Base-by-base conservation (phyloP, 768 basidiomycete genomes). In the Boletus subcaerulescens region DNA sequence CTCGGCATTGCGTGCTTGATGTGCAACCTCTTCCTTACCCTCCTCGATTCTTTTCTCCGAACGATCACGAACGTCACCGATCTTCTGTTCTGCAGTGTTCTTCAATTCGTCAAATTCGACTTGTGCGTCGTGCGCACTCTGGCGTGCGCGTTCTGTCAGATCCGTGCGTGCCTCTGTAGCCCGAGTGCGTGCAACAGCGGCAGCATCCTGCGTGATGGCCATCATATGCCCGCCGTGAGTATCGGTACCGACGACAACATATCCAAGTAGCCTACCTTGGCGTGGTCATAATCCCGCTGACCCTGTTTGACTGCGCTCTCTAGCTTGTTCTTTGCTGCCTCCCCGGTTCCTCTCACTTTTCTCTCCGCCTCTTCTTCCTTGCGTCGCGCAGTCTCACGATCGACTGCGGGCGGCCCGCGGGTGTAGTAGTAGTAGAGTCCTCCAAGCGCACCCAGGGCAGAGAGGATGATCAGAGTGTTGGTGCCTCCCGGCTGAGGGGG, bases 361-460 rank as follows among this genome's bases (percentile, higher is more conserved):
- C 52, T 57, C 43, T 66, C 68, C 17, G 63, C 29, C 26, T 69
- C 69, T 49, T 69, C 74, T 60, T 75, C 73, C n/a, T 69, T 67
- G 14, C 58, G 64, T 44, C 69, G 60, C n/a, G 62, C 67, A 17
- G 43, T 40, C 42, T 65, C 63, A 20, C 59, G 63, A 43, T 65
- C 56, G 32, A 65, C 50, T 1, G 56, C 61, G 33, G 58, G 53
- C 22, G 57, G 41, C 35, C 60, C 64, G 45, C 57, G 64, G n/a
- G 63, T 59, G 63, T 72, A 74, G 59, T 74, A 77, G 50, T 72
- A 71, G 59, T 74, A 76, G 36, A 71, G 56, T 13, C 65, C 74
- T 4, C 69, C 76, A 45, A 73, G 64, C 2, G 69, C 72, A 8
- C 64, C 73, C 33, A 64, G 54, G 13, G 70, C 69, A 17, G 71